These are phyloP conservation scores for Nasturtium officinale DNA, from an alignment of 345 rosid species.

Conservation along the genomic window DNA sequence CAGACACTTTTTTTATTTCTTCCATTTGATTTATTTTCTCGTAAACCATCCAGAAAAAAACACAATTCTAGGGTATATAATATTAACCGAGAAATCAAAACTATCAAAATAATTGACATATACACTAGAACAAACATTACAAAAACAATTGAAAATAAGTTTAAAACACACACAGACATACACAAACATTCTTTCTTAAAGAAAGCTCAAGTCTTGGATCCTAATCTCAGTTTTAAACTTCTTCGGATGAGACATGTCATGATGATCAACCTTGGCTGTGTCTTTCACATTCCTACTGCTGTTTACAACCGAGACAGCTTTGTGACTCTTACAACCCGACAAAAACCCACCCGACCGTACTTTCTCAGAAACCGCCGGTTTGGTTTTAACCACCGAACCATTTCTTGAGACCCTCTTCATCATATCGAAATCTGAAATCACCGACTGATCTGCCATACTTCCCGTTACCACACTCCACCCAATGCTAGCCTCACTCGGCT, in stretches of 20 bases:
- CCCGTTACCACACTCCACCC: constrained; percentile 95
- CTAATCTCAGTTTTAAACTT: constrained; percentile 41
- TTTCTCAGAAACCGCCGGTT: constrained; percentile 38
- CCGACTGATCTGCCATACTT: constrained; percentile 72
- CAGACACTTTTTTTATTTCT: not conserved
- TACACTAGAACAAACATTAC: constrained; percentile 10
- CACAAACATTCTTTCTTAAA: constrained; percentile 18
- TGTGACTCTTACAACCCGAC: constrained; percentile 75
- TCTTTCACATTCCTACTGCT: constrained; percentile 44
- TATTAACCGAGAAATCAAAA: not conserved
- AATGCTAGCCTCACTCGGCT: constrained; percentile 87
- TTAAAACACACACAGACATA: not conserved
- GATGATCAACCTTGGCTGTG: constrained; percentile 27
- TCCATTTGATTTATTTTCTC: not conserved
- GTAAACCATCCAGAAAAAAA: not conserved
- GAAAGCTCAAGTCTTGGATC: constrained; percentile 45
- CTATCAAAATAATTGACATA: constrained; percentile 18
- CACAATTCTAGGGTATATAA: not conserved
- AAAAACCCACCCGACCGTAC: constrained; percentile 50
- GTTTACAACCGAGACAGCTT: constrained; percentile 62
- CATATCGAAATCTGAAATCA: constrained; percentile 58
- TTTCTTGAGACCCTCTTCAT: constrained; percentile 36
- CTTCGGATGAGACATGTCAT: constrained; percentile 35
- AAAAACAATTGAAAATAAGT: constrained; percentile 8
- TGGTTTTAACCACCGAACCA: constrained; percentile 31